These are phyloP conservation scores for Plectosphaerella plurivora DNA, from an alignment of 2,329 filamentous ascomycete species.

Conservation along the genomic window DNA sequence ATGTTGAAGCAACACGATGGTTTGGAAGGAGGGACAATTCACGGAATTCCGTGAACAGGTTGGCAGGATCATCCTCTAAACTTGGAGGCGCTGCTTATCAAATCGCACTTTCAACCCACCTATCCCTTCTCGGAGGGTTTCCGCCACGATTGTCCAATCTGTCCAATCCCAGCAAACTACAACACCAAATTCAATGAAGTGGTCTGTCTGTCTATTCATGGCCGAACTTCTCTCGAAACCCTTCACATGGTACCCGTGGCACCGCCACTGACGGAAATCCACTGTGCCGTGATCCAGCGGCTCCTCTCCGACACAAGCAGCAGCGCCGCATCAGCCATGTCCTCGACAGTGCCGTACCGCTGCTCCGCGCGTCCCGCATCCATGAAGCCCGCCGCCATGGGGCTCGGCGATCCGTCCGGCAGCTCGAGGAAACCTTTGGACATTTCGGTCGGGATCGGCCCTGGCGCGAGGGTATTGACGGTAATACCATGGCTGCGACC, in stretches of 20 bases:
- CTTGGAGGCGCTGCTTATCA: too few species aligned
- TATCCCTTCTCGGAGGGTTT: too few species aligned
- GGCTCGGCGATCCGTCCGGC: conserved; percentile 9
- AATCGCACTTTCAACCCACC: too few species aligned
- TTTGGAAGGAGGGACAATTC: too few species aligned
- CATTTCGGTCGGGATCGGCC: conserved; percentile 30
- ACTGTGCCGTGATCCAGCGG: conserved; percentile 37
- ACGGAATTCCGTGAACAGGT: too few species aligned
- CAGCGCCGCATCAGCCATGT: conserved; percentile 35
- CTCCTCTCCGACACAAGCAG: conserved; percentile 30
- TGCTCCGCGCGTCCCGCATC: conserved; percentile 23
- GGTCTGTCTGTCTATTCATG: too few species aligned
- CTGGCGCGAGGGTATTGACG: conserved; percentile 36
- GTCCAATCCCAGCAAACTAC: too few species aligned
- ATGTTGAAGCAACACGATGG: too few species aligned
- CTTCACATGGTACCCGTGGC: conserved; percentile 13
- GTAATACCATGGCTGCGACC: conserved; percentile 15
- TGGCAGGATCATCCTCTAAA: too few species aligned
- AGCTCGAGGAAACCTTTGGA: background rate
- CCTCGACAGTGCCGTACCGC: conserved; percentile 26
- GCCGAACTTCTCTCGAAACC: too few species aligned
- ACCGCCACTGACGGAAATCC: conserved; percentile 30
- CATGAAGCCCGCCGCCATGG: conserved; percentile 14
- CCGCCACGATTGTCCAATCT: too few species aligned
- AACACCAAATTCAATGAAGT: too few species aligned